Evolutionary conservation across 345 rosid species (phyloP), one percentile per base, ranked within the genome.

Genomic region (Moringa oleifera): DNA sequence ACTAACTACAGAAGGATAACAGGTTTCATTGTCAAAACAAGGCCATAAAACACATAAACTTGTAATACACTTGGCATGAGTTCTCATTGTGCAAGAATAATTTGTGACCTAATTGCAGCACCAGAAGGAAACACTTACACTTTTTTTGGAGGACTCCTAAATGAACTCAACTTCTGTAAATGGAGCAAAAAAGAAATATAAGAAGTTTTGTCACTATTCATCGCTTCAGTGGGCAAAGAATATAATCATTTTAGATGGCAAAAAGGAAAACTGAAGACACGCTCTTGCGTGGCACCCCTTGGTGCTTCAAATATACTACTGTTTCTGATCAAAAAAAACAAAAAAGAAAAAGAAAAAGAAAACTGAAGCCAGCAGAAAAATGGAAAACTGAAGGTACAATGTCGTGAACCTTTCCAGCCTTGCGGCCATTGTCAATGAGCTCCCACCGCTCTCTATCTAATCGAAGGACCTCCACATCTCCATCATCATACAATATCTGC

Each of bases 401-500:
- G 55, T 51, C 2, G 59, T 19, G 55, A 55, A 92, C 97, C 97
- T 89, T 89, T 71, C 72, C 24, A 25, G 81, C 33, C 66, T 85
- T 94, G 68, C 74, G 81, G 63, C 82, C 81, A 19, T 64, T 71
- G 80, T 89, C 83, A 64, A 79, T 62, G 17, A 85, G 83, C 76
- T 94, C 91, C 99, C 99, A 94, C 50, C 87, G 85, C 72, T 94
- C 97, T 78, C 80, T 94, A 37, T 86, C 86, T 24, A 94, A 77
- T 66, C 82, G 76, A 31, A 94, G 95, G 58, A 94, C 93, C 78
- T 94, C 97, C 57, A 94, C 83, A 80, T 90, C 99, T 68, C 95
- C 97, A 71, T 94, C 99, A 53, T 94, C 88, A 46, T 94, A 94
- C 54, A 90, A 80, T 66, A 90, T 77, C 97, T 94, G 73, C 37